Evolutionary conservation across 192 early-diverging fungal species (phyloP).

Genomic region (Gonapodya prolifera): DNA sequence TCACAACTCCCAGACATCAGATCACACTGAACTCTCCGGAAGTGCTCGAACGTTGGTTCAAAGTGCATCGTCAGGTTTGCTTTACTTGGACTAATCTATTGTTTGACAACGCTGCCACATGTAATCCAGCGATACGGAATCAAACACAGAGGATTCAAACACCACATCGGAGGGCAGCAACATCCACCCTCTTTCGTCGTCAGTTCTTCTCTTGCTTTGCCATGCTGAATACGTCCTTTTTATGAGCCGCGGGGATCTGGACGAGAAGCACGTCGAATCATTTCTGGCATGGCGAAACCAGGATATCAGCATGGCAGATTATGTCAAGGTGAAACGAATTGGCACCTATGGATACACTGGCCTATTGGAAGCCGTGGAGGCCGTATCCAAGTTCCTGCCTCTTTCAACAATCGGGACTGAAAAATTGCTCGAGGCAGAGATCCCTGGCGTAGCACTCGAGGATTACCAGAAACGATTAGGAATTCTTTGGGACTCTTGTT

Average conservation of each 20-base stretch:
- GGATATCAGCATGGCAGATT: background rate
- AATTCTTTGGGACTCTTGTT: background rate
- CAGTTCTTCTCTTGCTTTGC: background rate
- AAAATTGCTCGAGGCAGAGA: background rate
- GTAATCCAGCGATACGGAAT: too few species aligned
- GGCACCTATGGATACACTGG: background rate
- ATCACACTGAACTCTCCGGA: too few species aligned
- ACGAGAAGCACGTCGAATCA: background rate
- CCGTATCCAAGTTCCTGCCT: background rate
- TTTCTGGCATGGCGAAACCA: background rate
- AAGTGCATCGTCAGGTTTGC: too few species aligned
- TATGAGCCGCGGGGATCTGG: background rate
- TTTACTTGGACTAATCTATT: too few species aligned
- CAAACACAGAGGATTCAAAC: too few species aligned
- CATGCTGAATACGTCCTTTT: background rate
- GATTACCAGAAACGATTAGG: background rate
- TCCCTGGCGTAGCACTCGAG: background rate
- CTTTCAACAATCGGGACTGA: background rate
- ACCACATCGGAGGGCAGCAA: too few species aligned
- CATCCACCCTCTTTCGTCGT: background rate
- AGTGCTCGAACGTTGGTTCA: too few species aligned
- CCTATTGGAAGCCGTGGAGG: background rate
- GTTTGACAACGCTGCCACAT: too few species aligned
- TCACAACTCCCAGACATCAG: too few species aligned
- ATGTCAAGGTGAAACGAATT: background rate